Evolutionary conservation across 2,329 filamentous ascomycete genomes (phyloP), one percentile per base, ranked within the genome.

Genomic region (Curvularia eragrostidis): DNA sequence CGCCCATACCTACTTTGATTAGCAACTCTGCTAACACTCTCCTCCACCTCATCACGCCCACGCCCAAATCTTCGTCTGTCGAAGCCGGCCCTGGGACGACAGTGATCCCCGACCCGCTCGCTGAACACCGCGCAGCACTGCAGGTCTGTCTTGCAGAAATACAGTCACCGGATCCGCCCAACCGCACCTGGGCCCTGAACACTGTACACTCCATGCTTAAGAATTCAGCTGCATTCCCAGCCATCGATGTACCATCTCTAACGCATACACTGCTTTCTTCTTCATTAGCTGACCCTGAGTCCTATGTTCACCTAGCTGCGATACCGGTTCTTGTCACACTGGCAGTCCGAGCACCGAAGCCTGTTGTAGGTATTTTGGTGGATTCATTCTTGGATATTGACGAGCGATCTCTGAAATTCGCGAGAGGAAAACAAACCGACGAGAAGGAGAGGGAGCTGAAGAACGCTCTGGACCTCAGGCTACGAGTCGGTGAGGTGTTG

Each of bases 331-430:
- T 91, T 57, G 83, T 84, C 0, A 83, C 86, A 23, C 75, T 93
- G 10, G 84, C 88, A 0, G 77, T 82, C 60, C 82, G 80, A 54
- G 88, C 91, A 49, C 87, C 89, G 0, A 84, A 82, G 41, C 84
- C 88, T 0, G 87, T 87, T 0, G 78, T 84, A 3, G 81, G 80
- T 21, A 88, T 91, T 64, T 77, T 92, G 0, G 76, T 89, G 0
- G 88, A 91, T 23, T 83, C 86, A 41, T 92, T 91, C 63, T 75
- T 89, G 18, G 90, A 93, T 67, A 70, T 84, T 0, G 88, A 91
- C 30, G 72, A 75, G 38, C 67, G 61, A 18, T 74, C 72, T 1
- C 43, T 75, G 1, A 63, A 63, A 1, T 52, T 67, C 1, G 61
- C 56, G 13, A 56, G 55, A 13, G 65, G 59, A 1, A 62, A 41